Base-by-base conservation (phyloP, 352 stramenopile genomes). In the Aphanomyces cochlioides region DNA sequence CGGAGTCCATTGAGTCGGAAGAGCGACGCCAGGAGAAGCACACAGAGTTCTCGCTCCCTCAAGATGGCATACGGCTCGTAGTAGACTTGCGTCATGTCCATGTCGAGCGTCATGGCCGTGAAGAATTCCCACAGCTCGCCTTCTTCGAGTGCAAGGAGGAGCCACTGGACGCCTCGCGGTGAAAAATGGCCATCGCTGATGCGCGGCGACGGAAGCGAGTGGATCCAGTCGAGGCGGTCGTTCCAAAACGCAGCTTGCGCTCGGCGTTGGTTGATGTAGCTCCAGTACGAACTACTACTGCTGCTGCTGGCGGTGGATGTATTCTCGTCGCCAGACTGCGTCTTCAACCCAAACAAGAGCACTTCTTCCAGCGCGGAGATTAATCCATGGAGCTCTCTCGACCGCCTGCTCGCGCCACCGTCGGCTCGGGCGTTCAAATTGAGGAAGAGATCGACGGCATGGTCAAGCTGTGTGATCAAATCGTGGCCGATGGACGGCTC, bases 121-220 rank as follows among this genome's bases (percentile, higher is more conserved):
- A 69, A 69, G 40, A 58, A 69, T 21, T 47, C 61, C 61, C 61
- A 69, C 34, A 69, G 37, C 36, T 69, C 61, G 45, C 61, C 61
- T 43, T 69, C 61, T 56, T 69, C 61, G 2, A 69, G 36, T 17
- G 38, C 61, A 13, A 69, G 34, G 7, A 69, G 61, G 12, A 69
- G 36, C 61, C 61, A 69, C 41, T 69, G 61, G 7, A 69, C 34
- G n/a, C 61, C 61, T 2, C 61, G 61, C 7, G 61, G 10, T 21
- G 36, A 69, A 36, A 43, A 69, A 28, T 57, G 61, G 10, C 40
- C 61, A 19, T 59, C 36, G 21, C 61, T 69, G 13, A 36, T n/a
- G 7, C 34, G 37, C 45, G 61, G 36, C 45, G 34, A 10, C 17
- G 61, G 61, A 36, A 69, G 38, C 45, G 45, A 60, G 12, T 19